Evolutionary conservation across 2,329 filamentous ascomycete species (phyloP), one percentile per base, ranked within the genome.

Genomic region (Capronia coronata): DNA sequence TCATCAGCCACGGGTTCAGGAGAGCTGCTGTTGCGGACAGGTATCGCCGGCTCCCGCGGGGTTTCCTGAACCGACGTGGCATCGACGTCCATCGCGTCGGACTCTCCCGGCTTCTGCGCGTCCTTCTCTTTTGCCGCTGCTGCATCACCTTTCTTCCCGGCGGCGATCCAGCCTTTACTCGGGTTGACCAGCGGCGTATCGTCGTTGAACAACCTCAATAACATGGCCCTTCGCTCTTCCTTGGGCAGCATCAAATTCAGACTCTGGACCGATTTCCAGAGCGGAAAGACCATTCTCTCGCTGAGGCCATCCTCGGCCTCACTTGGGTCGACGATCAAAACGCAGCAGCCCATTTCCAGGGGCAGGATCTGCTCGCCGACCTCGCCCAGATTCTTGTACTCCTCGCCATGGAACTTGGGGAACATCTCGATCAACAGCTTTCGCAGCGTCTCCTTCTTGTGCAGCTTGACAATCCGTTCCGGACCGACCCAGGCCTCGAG

Each of bases 211-310:
- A 98, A 75, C 18, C 93, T 78, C 56, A 97, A 75, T 60, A 97
- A 72, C 87, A 97, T 94, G 1, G 93, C 93, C 19, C 82, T 84
- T 13, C 93, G 81, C 59, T 98, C 93, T 67, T 98, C 93, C 73
- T 98, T 98, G 43, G 93, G 91, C 63, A 98, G 75, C 93, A 98
- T 98, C 46, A 98, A 79, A 67, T 98, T 98, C 51, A 97, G 76
- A 16, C 86, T 91, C 61, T 90, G 83, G 54, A 94, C 79, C 65
- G 89, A 94, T 70, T 94, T 85, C 93, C 93, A 98, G 22, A 98
- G 73, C 2, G 93, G 93, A 14, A 98, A 76, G 1, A 91, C 86
- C 80, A 96, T 88, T 21, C 80, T 75, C 72, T 97, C 91, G 45
- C 71, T 72, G 56, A 83, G 77, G 10, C 77, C 80, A 60, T 82